These are phyloP conservation scores for Zygosaccharomyces bailii DNA, from an alignment of 805 yeast species.

Conservation along the genomic window DNA sequence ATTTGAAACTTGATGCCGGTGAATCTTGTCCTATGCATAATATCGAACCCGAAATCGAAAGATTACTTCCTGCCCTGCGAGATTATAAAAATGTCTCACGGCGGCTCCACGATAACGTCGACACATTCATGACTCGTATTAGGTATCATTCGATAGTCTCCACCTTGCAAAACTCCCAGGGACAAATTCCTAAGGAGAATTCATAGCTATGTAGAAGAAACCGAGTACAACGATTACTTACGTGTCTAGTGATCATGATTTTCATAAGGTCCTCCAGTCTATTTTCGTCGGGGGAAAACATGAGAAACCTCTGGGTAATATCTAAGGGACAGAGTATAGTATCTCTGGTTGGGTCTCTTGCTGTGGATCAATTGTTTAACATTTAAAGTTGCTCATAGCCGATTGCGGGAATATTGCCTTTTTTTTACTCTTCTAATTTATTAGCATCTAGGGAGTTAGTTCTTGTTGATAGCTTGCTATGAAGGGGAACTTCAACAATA, in stretches of 20 bases:
- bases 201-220: neutral
- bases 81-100: conserved; percentile 10
- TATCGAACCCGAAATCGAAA: neutral
- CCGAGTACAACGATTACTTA: neutral
- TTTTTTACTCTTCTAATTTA: neutral
- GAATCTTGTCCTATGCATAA: neutral
- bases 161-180: neutral
- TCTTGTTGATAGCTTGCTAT: conserved; percentile 5
- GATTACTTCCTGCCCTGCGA: conserved; percentile 15
- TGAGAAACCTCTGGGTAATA: neutral
- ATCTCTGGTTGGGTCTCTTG: conserved; percentile 3
- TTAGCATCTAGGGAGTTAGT: neutral
- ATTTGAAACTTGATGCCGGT: conserved; percentile 7
- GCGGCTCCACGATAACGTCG: conserved; percentile 11
- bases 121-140: conserved; percentile 7
- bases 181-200: neutral
- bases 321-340: neutral
- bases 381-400: neutral
- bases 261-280: neutral
- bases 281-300: neutral
- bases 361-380: conserved; percentile 1
- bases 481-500: conserved; percentile 20
- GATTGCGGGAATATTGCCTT: neutral
- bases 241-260: neutral
- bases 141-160: neutral